Conservation (phyloP, 768 basidiomycete species). For the Steccherinum ochraceum region DNA sequence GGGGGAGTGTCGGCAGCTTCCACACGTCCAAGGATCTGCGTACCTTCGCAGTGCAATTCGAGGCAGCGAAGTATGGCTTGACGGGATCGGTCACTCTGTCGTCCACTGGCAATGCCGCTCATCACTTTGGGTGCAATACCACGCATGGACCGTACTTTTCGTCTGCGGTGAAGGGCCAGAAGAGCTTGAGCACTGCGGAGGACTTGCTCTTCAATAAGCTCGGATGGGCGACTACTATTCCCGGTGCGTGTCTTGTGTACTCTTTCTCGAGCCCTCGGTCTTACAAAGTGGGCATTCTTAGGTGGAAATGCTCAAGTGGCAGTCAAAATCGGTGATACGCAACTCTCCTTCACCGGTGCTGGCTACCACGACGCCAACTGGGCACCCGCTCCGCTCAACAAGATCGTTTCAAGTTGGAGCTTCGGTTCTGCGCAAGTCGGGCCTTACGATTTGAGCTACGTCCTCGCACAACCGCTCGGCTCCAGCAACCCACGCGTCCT, state of each 20-base stretch:
- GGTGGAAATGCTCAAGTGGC: conserved; percentile 14
- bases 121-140: conserved; percentile 19
- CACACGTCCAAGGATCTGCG: conserved; percentile 9
- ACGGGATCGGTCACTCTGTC: conserved; percentile 12
- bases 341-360: conserved; percentile 14
- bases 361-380: conserved; percentile 23
- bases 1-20: conserved; percentile 15
- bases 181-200: background rate
- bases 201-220: conserved; percentile 15
- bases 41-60: conserved; percentile 12
- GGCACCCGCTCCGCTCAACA: conserved; percentile 3
- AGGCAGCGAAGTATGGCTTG: conserved; percentile 8
- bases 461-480: conserved; percentile 8
- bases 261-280: no score
- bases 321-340: conserved; percentile 13
- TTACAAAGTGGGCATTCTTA: no score
- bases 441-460: conserved; percentile 16
- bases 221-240: conserved; percentile 18
- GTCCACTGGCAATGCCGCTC: conserved; percentile 6
- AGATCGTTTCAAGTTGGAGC: conserved; percentile 13
- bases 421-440: conserved; percentile 17
- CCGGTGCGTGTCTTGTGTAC: no score
- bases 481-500: conserved; percentile 11
- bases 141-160: conserved; percentile 16
- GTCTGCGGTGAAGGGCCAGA: background rate